These are phyloP conservation scores for Candida suzukii DNA, from an alignment of 805 yeast species.

Conservation along the genomic window DNA sequence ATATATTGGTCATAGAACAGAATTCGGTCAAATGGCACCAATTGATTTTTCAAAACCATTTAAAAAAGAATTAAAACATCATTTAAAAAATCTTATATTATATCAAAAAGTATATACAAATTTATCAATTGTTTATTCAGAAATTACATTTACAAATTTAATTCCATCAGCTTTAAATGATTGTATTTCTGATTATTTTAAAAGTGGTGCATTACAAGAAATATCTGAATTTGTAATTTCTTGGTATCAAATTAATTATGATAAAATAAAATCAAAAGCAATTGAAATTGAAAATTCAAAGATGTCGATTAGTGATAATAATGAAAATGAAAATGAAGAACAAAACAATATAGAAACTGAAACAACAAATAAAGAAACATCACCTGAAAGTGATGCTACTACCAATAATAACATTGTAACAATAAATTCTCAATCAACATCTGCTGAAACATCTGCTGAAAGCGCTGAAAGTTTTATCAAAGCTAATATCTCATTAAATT, in stretches of 20 bases:
- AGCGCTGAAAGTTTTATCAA: too few species aligned
- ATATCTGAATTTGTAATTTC: neutral
- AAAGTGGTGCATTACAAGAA: neutral
- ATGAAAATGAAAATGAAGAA: too few species aligned
- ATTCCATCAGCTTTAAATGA: neutral
- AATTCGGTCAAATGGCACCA: conserved; percentile 1
- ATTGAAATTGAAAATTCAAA: too few species aligned
- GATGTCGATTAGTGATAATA: too few species aligned
- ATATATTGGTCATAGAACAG: conserved; percentile 7
- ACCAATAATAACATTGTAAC: too few species aligned
- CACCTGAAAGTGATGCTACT: too few species aligned
- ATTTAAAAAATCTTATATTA: conserved; percentile 5
- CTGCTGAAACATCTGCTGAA: too few species aligned
- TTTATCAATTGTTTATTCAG: neutral
- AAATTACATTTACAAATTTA: neutral
- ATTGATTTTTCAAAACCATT: conserved; percentile 9
- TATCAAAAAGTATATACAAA: conserved; percentile 12
- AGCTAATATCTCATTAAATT: too few species aligned
- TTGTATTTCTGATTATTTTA: neutral
- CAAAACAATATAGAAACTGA: too few species aligned
- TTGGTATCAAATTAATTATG: neutral
- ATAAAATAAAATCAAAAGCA: too few species aligned
- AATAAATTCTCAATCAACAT: too few species aligned
- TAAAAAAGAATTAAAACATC: neutral
- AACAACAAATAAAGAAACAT: too few species aligned